Conservation (phyloP, 108 stramenopile species). For the Pseudonitzschia pungens region DNA sequence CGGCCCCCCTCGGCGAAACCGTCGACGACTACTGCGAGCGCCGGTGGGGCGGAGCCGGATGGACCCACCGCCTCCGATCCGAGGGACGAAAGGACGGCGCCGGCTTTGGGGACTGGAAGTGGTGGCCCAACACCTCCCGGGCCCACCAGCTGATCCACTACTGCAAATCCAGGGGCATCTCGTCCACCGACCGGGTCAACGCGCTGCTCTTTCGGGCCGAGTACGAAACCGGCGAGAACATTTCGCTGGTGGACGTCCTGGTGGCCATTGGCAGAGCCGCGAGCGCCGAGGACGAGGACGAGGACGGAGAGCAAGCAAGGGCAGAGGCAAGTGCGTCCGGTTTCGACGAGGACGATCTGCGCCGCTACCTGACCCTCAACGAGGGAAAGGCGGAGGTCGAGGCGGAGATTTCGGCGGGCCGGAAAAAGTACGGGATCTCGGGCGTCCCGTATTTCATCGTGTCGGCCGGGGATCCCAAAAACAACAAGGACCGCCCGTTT, state of each 20-base stretch:
- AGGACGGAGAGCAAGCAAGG: neutral
- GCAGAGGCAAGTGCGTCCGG: neutral
- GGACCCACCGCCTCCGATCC: slow-evolving; percentile 55
- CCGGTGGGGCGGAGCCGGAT: slow-evolving; percentile 69
- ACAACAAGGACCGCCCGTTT: slow-evolving; percentile 37
- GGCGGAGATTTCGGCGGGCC: slow-evolving; percentile 52
- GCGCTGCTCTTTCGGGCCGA: slow-evolving; percentile 62
- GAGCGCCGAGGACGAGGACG: slow-evolving; percentile 13
- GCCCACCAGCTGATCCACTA: slow-evolving; percentile 68
- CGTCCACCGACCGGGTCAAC: slow-evolving; percentile 49
- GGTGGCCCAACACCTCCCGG: slow-evolving; percentile 74
- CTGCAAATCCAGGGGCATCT: slow-evolving; percentile 55
- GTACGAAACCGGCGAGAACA: slow-evolving; percentile 68
- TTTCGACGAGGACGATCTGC: slow-evolving; percentile 38
- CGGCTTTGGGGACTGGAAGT: slow-evolving; percentile 65
- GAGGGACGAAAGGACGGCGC: slow-evolving; percentile 70
- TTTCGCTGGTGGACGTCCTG: slow-evolving; percentile 51
- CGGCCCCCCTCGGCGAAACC: slow-evolving; percentile 58
- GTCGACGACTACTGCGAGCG: slow-evolving; percentile 67
- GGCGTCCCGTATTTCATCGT: slow-evolving; percentile 70
- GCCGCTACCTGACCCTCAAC: slow-evolving; percentile 38
- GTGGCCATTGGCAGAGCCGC: slow-evolving; percentile 36
- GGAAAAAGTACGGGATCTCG: slow-evolving; percentile 50
- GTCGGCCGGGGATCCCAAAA: neutral
- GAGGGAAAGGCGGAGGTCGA: slow-evolving; percentile 43